Base-by-base conservation (phyloP, 257 asterid species). In the Solanum appendiculatum region DNA sequence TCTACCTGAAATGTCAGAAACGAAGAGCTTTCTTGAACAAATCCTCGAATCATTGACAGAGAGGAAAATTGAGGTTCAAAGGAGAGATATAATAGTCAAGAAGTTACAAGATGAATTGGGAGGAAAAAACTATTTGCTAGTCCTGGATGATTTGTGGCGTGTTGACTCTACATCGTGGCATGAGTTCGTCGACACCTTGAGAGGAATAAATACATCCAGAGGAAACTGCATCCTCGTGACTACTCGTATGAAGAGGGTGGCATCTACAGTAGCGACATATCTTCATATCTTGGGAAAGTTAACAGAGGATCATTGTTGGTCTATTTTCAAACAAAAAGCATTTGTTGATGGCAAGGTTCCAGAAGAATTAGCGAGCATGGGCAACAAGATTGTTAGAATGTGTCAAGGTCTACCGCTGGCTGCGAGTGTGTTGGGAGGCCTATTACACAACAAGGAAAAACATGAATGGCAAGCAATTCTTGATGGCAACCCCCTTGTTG, bases 111-210 rank as follows among this genome's bases (percentile, higher is more conserved):
- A 82, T 0, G 0, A 20, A 9, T 27, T 89, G 46, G 33, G 23
- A 14, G 83, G 34, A 0, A 86, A 82, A 37, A 87, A 39, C 18
- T 87, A 48, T 86, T 31, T 91, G 5, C 86, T 91, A 10, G 86
- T 90, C 42, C 84, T 90, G 18, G 91, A 91, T 60, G 93, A 91
- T 29, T 60, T 90, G 13, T 90, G 92, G 92, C 85, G 23, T 39
- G 89, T 72, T 0, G 77, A 86, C 9, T 5, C 2, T 1, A 34
- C 3, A 10, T 9, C 13, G 4, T 89, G 91, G 92, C 85, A 85
- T 3, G 58, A 74, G 12, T 75, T 75, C 0, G 1, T 39, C 11
- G 83, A 75, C 34, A 75, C 83, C 0, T 3, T 75, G 23, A 74
- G 12, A n/a, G 54, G 56, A 12, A 37, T 74, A 75, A 23, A 74